Evolutionary conservation across 1,284 basidiomycete species (phyloP).

Genomic region (Malassezia restricta): DNA sequence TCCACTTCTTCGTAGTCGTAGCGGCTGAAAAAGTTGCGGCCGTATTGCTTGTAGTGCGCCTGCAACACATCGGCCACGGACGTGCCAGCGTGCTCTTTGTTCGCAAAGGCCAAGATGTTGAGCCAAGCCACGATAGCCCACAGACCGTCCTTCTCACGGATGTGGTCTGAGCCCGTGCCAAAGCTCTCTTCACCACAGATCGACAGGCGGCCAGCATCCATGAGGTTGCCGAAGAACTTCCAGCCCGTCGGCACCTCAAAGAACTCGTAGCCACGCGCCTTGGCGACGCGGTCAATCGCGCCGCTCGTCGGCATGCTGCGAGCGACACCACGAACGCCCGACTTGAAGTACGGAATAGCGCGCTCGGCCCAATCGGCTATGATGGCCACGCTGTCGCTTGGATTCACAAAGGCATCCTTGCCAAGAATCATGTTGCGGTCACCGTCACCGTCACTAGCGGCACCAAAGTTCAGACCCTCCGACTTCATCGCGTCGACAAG

Average conservation of each 20-base stretch:
- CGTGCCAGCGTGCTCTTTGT: conserved; percentile 53
- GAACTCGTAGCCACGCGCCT: conserved; percentile 81
- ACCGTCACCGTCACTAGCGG: conserved; percentile 92
- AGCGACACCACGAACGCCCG: conserved; percentile 83
- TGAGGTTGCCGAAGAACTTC: conserved; percentile 99
- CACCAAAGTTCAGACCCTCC: conserved; percentile 79
- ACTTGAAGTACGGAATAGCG: conserved; percentile 86
- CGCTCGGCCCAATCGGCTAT: conserved; percentile 92
- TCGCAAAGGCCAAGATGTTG: conserved; percentile 87
- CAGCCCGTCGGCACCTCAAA: conserved; percentile 94
- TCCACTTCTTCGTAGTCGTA: conserved; percentile 99
- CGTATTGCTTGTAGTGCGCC: conserved; percentile 80
- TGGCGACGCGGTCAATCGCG: conserved; percentile 89
- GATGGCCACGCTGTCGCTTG: conserved; percentile 91
- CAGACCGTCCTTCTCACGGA: conserved; percentile 95
- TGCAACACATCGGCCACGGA: conserved; percentile 51
- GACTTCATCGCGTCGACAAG: conserved; percentile 85
- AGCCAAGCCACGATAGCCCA: conserved; percentile 97
- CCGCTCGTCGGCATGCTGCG: conserved; percentile 94
- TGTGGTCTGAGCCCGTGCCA: conserved; percentile 98
- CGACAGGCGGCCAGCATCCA: conserved; percentile 92
- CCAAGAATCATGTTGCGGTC: conserved; percentile 99
- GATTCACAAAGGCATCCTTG: conserved; percentile 91
- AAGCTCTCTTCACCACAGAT: conserved; percentile 99
- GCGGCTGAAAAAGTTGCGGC: conserved; percentile 87